These are phyloP conservation scores for Arthrobotrys musiformis DNA, from an alignment of 2,329 filamentous ascomycete genomes.

Conservation along the genomic window DNA sequence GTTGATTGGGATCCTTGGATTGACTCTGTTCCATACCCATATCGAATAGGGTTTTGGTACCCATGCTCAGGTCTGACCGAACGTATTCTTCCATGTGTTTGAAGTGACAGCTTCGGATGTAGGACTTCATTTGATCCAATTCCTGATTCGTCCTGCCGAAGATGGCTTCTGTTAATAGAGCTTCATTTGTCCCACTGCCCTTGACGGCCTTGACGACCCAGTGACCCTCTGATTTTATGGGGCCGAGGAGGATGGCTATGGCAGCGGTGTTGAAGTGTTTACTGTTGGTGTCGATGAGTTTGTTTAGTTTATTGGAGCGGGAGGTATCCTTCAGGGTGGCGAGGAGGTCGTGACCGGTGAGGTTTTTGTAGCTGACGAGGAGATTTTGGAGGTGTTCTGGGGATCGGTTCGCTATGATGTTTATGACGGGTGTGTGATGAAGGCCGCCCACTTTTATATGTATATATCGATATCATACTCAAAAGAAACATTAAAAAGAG, in stretches of 20 bases:
- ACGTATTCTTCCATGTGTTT: constrained; percentile 77
- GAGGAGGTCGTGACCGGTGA: constrained; percentile 46
- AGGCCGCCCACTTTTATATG: constrained; percentile 36
- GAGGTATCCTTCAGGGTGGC: constrained; percentile 38
- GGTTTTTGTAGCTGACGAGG: constrained; percentile 31
- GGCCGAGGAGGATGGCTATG: constrained; percentile 79
- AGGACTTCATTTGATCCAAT: constrained; percentile 82
- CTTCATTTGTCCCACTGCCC: constrained; percentile 86
- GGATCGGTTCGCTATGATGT: constrained; percentile 46
- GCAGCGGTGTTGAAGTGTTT: constrained; percentile 77
- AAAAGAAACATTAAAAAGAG: neutral
- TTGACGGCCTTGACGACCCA: constrained; percentile 77
- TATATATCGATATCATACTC: neutral
- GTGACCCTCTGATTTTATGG: constrained; percentile 79
- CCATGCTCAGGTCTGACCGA: constrained; percentile 81
- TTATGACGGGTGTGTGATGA: constrained; percentile 35
- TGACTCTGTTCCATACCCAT: constrained; percentile 81
- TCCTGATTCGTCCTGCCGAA: constrained; percentile 87
- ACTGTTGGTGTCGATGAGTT: constrained; percentile 71
- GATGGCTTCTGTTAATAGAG: constrained; percentile 84
- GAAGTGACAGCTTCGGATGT: constrained; percentile 76
- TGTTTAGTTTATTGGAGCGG: constrained; percentile 73
- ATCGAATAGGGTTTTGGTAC: constrained; percentile 85
- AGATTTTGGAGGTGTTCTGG: constrained; percentile 30
- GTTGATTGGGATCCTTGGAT: constrained; percentile 65